A percentile compares a stretch with the other conserved stretches of the same genome.
Evolutionary conservation across 257 asterid species (phyloP).

Genomic region (Catharanthus roseus): DNA sequence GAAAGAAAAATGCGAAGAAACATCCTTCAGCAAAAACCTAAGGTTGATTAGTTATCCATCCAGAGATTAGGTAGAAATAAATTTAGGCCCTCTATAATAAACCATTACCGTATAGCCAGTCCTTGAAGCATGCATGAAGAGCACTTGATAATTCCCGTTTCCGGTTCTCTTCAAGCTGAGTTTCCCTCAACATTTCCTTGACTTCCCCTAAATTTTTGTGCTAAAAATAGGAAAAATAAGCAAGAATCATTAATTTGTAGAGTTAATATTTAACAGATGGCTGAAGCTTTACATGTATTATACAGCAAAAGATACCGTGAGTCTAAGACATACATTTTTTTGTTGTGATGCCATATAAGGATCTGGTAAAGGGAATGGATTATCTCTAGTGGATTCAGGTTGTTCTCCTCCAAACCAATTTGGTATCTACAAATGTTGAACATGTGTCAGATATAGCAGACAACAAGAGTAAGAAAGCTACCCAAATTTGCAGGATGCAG

Average conservation of each 20-base stretch:
- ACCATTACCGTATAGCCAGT: slow-evolving; percentile 86
- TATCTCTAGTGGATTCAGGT: slow-evolving; percentile 62
- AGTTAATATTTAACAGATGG: slow-evolving; percentile 3
- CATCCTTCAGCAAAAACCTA: not conserved
- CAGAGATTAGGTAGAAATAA: not conserved
- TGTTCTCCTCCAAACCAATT: slow-evolving; percentile 69
- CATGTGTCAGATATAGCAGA: slow-evolving; percentile 15
- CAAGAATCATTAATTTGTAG: slow-evolving; percentile 4
- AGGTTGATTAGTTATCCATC: not conserved
- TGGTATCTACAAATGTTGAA: slow-evolving; percentile 57
- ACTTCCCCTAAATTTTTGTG: slow-evolving; percentile 62
- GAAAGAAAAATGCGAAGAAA: not conserved
- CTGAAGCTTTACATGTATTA: not conserved
- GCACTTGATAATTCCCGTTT: slow-evolving; percentile 81
- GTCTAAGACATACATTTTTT: slow-evolving; percentile 53
- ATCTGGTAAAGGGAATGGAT: slow-evolving; percentile 83
- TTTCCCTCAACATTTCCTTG: slow-evolving; percentile 66
- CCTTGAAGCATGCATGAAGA: slow-evolving; percentile 81
- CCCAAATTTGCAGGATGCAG: not conserved
- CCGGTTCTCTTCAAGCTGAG: slow-evolving; percentile 80
- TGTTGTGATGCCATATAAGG: slow-evolving; percentile 75
- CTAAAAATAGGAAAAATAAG: slow-evolving; percentile 42
- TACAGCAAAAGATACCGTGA: not conserved
- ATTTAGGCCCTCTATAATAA: not conserved
- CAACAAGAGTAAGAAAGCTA: not conserved